A percentile compares a stretch with the other conserved stretches of the same genome.
phyloP scores from a whole-genome alignment of 371 early-diverging fungal genomes.

The Gilbertella persicaria region DNA sequence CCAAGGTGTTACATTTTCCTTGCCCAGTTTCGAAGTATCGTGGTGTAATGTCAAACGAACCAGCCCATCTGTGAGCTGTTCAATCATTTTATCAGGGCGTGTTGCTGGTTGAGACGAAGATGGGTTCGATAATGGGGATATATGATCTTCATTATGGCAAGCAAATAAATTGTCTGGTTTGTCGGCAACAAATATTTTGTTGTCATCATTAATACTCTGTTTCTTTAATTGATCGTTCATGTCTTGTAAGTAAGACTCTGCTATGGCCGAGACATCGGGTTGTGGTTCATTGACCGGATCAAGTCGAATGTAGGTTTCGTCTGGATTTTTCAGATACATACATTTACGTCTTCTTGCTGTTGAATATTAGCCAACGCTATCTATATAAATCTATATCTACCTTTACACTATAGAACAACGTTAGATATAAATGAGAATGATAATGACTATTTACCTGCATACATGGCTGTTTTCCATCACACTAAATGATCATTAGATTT shows the following conservation, averaged over 20 bases:
- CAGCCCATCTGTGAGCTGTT: slow-evolving; percentile 42
- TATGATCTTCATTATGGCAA: slow-evolving; percentile 4
- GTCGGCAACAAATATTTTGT: slow-evolving; percentile 24
- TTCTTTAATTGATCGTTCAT: slow-evolving; percentile 23
- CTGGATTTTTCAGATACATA: slow-evolving; percentile 48
- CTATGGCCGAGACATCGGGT: slow-evolving; percentile 1
- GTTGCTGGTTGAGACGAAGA: slow-evolving; percentile 19
- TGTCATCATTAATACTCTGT: slow-evolving; percentile 5
- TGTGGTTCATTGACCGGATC: slow-evolving; percentile 32
- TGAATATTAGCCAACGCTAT: background rate
- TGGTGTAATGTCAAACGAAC: slow-evolving; percentile 38
- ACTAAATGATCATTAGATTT: slow-evolving; percentile 20
- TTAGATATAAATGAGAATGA: too few relatives aligned
- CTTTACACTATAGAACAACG: slow-evolving; percentile 49
- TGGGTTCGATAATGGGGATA: background rate
- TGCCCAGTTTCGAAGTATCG: slow-evolving; percentile 23
- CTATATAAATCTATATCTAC: slow-evolving; percentile 15
- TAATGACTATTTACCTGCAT: slow-evolving; percentile 57
- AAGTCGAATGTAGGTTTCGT: slow-evolving; percentile 47
- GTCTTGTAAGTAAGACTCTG: slow-evolving; percentile 31
- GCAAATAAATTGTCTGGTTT: slow-evolving; percentile 34
- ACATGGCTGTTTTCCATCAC: slow-evolving; percentile 55
- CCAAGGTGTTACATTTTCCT: slow-evolving; percentile 30
- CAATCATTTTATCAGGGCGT: slow-evolving; percentile 44
- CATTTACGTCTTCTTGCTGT: slow-evolving; percentile 51